Percentiles rank a stretch among this genome's conserved stretches.
Evolutionary conservation across 192 early-diverging fungal species (phyloP).

Genomic region (Linnemannia schmuckeri): DNA sequence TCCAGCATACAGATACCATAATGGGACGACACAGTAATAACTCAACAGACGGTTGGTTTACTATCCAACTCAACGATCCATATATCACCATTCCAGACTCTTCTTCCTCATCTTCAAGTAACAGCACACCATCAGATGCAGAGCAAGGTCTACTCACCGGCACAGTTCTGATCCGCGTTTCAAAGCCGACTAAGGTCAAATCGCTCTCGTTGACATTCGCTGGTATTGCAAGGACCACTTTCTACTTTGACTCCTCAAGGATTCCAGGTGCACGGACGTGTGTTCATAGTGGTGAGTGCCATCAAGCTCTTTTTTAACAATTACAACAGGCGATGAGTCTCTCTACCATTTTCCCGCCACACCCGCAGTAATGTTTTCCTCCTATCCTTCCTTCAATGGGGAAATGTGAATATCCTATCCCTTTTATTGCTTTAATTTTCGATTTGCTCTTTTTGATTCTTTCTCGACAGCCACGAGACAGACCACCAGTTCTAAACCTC

Average conservation of each 20-base stretch:
- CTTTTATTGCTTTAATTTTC: background rate
- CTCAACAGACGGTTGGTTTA: conserved; percentile 23
- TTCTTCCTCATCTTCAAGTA: background rate
- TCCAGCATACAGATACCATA: background rate
- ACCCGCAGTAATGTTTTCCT: background rate
- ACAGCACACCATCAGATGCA: background rate
- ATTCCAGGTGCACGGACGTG: conserved; percentile 37
- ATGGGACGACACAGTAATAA: conserved; percentile 12
- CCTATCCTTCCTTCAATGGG: background rate
- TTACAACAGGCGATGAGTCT: background rate
- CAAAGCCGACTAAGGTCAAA: conserved; percentile 45
- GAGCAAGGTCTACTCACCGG: conserved; percentile 19
- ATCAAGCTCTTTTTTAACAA: background rate
- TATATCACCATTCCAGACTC: conserved; percentile 23
- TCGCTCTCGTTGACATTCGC: conserved; percentile 30
- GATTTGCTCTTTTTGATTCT: background rate
- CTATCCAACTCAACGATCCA: conserved; percentile 24
- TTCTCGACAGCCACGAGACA: background rate
- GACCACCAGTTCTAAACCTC: background rate
- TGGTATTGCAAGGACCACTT: conserved; percentile 28
- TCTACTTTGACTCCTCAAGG: conserved; percentile 28
- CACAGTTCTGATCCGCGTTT: conserved; percentile 27
- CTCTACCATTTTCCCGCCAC: background rate
- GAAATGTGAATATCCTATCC: background rate
- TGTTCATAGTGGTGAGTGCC: conserved; percentile 4